These are phyloP conservation scores for Xanthoconium stramineum DNA, from an alignment of 768 basidiomycete genomes.

Conservation along the genomic window DNA sequence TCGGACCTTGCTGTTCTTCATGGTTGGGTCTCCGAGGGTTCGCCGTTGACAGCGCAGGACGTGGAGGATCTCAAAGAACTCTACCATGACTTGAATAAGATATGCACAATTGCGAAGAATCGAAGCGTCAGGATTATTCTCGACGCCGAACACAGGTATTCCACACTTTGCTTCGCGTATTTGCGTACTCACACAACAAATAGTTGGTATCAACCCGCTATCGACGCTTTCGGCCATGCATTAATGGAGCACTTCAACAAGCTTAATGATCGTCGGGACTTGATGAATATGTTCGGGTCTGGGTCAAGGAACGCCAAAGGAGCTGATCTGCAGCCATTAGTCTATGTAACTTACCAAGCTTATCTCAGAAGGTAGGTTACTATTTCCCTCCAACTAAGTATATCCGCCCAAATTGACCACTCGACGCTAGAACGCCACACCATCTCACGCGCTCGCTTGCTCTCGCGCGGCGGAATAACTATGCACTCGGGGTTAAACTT, in stretches of 20 bases:
- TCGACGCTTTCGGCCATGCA: slow-evolving; percentile 74
- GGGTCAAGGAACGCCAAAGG: background rate
- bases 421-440: slow-evolving; percentile 51
- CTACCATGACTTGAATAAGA: slow-evolving; percentile 55
- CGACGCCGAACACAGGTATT: slow-evolving; percentile 80
- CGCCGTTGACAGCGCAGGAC: slow-evolving; percentile 50
- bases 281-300: slow-evolving; percentile 1
- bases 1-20: slow-evolving; percentile 58
- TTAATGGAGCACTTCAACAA: slow-evolving; percentile 79
- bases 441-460: slow-evolving; percentile 63
- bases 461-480: slow-evolving; percentile 63
- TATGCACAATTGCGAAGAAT: slow-evolving; percentile 61
- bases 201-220: slow-evolving; percentile 70
- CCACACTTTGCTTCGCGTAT: background rate
- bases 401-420: background rate
- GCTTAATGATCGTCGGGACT: slow-evolving; percentile 14
- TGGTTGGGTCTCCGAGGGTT: slow-evolving; percentile 10
- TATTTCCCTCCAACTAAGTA: too few relatives aligned
- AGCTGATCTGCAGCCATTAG: slow-evolving; percentile 55
- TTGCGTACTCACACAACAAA: slow-evolving; percentile 6
- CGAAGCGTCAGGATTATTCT: slow-evolving; percentile 69
- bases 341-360: slow-evolving; percentile 88
- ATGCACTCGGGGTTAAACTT: slow-evolving; percentile 85
- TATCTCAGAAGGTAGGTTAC: slow-evolving; percentile 67
- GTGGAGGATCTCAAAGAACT: slow-evolving; percentile 58